Conservation (phyloP, 2,329 filamentous ascomycete genomes). For the Exutisphaerella laricina region DNA sequence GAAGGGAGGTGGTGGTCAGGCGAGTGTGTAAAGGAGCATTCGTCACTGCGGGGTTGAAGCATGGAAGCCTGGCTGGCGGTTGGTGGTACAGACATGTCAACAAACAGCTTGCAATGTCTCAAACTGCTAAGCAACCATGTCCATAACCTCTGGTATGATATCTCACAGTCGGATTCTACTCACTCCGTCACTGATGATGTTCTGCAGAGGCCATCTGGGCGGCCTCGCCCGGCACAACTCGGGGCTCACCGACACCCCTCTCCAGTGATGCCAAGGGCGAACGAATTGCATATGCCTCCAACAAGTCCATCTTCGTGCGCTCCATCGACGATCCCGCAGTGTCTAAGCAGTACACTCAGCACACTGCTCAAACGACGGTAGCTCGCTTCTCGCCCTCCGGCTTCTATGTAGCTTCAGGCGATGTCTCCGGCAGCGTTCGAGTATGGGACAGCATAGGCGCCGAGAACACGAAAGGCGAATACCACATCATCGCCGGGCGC, state of each 20-base stretch:
- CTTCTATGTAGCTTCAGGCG: constrained; percentile 91
- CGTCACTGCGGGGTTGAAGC: no score
- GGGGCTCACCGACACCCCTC: constrained; percentile 83
- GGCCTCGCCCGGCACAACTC: constrained; percentile 72
- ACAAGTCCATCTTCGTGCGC: constrained; percentile 93
- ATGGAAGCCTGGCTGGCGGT: no score
- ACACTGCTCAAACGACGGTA: constrained; percentile 83
- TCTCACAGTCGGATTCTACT: neutral
- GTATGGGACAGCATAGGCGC: constrained; percentile 88
- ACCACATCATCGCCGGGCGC: constrained; percentile 85
- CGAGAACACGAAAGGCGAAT: constrained; percentile 88
- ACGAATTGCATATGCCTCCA: constrained; percentile 86
- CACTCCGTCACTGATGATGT: neutral
- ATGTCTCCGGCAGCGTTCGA: constrained; percentile 74
- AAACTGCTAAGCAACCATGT: constrained; percentile 17
- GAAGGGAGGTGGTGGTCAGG: no score
- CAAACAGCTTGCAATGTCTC: neutral
- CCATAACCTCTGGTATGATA: constrained; percentile 21
- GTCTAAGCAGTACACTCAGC: constrained; percentile 85
- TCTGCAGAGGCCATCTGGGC: constrained; percentile 67
- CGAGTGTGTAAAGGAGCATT: no score
- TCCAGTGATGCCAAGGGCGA: constrained; percentile 85
- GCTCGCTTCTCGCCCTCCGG: constrained; percentile 91
- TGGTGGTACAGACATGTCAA: no score
- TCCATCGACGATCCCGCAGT: constrained; percentile 84